Evolutionary conservation across 768 basidiomycete genomes (phyloP).

Genomic region (Tephrocybe sp.): DNA sequence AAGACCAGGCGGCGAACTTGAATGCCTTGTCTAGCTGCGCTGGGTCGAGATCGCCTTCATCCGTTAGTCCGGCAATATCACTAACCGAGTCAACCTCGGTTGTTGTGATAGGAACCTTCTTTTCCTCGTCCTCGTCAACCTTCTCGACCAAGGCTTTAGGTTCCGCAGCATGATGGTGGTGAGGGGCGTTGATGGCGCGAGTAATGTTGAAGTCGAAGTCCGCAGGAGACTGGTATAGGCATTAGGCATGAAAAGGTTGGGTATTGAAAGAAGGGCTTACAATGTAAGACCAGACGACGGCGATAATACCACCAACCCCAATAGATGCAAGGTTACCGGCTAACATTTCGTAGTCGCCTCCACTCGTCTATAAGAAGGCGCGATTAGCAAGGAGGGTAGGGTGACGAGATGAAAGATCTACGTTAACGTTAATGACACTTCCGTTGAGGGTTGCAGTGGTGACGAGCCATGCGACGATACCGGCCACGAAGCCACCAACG

Average conservation of each 20-base stretch:
- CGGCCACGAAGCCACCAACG: constrained; percentile 65
- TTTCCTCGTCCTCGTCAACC: constrained; percentile 40
- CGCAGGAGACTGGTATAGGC: constrained; percentile 54
- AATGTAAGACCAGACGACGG: constrained; percentile 61
- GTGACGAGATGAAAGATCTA: constrained; percentile 19
- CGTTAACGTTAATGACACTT: constrained; percentile 69
- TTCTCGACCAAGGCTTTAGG: neutral
- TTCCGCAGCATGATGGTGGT: neutral
- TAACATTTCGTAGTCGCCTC: constrained; percentile 70
- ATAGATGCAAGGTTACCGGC: constrained; percentile 90
- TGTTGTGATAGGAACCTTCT: constrained; percentile 22
- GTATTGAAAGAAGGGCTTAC: constrained; percentile 35
- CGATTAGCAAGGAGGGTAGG: neutral
- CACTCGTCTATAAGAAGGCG: constrained; percentile 40
- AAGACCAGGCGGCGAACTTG: constrained; percentile 77
- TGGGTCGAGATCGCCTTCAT: constrained; percentile 63
- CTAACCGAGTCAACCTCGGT: constrained; percentile 25
- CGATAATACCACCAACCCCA: constrained; percentile 76
- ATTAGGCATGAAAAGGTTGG: neutral
- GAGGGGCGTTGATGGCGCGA: constrained; percentile 65
- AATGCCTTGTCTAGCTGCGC: constrained; percentile 71
- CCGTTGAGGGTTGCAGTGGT: constrained; percentile 71
- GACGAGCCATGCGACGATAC: constrained; percentile 83
- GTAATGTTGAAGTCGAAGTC: constrained; percentile 82
- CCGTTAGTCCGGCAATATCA: constrained; percentile 33